phyloP scores from a whole-genome alignment of 1,284 basidiomycete species.

The Heterobasidion parviporum region DNA sequence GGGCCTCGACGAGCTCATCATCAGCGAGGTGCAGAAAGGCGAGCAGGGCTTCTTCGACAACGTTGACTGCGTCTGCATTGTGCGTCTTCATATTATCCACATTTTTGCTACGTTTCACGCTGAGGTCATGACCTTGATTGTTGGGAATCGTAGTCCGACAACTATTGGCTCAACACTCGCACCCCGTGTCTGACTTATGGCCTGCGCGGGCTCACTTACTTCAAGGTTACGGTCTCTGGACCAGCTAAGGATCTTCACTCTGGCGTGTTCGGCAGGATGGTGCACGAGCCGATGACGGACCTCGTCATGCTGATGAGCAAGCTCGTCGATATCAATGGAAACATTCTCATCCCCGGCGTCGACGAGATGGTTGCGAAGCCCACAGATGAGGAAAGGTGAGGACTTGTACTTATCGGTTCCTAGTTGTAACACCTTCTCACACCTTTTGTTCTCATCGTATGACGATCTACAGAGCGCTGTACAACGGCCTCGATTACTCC shows the following conservation, averaged over 20 bases:
- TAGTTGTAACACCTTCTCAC: not conserved
- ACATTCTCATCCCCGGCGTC: conserved; percentile 88
- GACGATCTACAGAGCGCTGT: conserved; percentile 39
- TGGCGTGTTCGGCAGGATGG: conserved; percentile 81
- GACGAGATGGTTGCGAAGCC: conserved; percentile 81
- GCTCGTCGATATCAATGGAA: conserved; percentile 77
- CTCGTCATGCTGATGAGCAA: conserved; percentile 75
- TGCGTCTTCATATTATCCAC: conserved; percentile 28
- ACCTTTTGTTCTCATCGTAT: not conserved
- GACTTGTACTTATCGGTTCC: conserved; percentile 1
- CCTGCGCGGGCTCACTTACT: conserved; percentile 86
- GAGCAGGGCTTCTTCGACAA: conserved; percentile 78
- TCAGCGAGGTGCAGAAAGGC: conserved; percentile 63
- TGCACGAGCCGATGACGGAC: conserved; percentile 88
- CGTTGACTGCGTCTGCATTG: conserved; percentile 94
- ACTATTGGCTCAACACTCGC: conserved; percentile 79
- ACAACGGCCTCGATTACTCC: conserved; percentile 71
- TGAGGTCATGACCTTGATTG: not conserved
- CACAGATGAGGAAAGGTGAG: conserved; percentile 69
- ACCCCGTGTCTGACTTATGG: conserved; percentile 75
- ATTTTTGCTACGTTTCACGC: not conserved
- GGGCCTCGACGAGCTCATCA: conserved; percentile 88
- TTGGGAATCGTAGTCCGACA: conserved; percentile 56
- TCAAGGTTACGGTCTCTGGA: conserved; percentile 77
- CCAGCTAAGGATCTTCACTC: conserved; percentile 91